Conservation (phyloP, 805 yeast genomes). For the Yamadazyma ubonensis region DNA sequence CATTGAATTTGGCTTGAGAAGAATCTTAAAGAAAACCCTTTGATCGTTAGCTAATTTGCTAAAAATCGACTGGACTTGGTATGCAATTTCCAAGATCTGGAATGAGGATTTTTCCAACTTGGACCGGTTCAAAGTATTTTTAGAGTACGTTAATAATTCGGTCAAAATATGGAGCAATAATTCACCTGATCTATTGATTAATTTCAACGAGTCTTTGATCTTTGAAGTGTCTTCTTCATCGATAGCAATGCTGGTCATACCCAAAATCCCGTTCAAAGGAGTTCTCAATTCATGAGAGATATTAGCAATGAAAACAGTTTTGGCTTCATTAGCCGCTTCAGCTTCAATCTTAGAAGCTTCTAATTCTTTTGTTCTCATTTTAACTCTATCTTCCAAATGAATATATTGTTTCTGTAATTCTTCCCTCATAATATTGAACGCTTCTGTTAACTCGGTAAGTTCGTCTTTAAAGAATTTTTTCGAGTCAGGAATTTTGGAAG, state of each 20-base stretch:
- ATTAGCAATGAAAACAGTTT: conserved; percentile 52
- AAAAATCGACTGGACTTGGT: conserved; percentile 84
- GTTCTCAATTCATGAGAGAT: conserved; percentile 73
- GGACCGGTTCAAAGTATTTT: conserved; percentile 81
- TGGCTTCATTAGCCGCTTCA: conserved; percentile 94
- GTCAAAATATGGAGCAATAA: conserved; percentile 83
- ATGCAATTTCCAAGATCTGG: conserved; percentile 72
- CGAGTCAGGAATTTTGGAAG: conserved; percentile 33
- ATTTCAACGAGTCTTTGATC: conserved; percentile 71
- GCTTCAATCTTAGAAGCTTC: conserved; percentile 88
- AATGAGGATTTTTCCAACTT: conserved; percentile 82
- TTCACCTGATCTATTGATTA: conserved; percentile 91
- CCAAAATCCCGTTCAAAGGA: conserved; percentile 92
- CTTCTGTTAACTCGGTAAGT: conserved; percentile 80
- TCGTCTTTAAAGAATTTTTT: conserved; percentile 71
- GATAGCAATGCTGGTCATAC: conserved; percentile 93
- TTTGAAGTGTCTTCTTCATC: conserved; percentile 71
- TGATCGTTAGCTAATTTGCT: conserved; percentile 76
- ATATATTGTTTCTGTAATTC: conserved; percentile 82
- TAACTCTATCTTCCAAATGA: conserved; percentile 83
- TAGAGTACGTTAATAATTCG: conserved; percentile 88
- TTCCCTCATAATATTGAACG: conserved; percentile 88
- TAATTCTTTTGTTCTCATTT: conserved; percentile 79
- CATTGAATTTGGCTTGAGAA: conserved; percentile 57
- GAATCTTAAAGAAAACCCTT: conserved; percentile 64